Percentiles rank a stretch among this genome's conserved stretches.
Conservation (phyloP, 73 alveolate genomes). For the Paramecium sonneborni region DNA sequence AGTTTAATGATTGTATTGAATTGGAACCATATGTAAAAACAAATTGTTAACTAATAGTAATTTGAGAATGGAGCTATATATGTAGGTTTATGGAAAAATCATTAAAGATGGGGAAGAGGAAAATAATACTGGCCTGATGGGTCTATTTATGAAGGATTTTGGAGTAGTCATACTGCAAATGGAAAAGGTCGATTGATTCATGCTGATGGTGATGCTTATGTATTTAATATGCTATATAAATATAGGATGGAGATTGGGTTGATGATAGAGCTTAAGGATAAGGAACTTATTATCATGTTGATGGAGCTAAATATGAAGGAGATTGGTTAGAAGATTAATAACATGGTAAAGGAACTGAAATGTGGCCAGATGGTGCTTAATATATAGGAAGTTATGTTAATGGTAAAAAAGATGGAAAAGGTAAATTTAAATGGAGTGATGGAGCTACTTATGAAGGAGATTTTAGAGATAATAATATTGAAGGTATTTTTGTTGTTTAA, state of each 20-base stretch:
- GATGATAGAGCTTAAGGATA: conserved; percentile 74
- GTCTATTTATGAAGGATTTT: conserved; percentile 80
- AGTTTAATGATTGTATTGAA: not conserved
- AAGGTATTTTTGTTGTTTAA: conserved; percentile 2
- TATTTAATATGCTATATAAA: not conserved
- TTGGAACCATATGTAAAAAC: conserved; percentile 40
- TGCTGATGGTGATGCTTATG: conserved; percentile 78
- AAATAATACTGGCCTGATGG: conserved; percentile 80
- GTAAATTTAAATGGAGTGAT: conserved; percentile 69
- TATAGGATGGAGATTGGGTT: conserved; percentile 74
- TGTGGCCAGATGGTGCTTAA: conserved; percentile 62
- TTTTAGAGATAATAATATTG: conserved; percentile 69
- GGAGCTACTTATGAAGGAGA: conserved; percentile 85
- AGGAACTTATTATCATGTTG: conserved; percentile 65
- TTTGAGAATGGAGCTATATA: conserved; percentile 68
- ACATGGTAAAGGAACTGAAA: conserved; percentile 65
- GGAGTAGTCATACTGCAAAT: conserved; percentile 78
- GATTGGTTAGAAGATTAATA: conserved; percentile 64
- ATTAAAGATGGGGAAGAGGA: conserved; percentile 78
- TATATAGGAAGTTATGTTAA: conserved; percentile 42
- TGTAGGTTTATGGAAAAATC: conserved; percentile 81
- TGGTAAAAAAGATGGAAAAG: conserved; percentile 63
- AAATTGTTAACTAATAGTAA: not conserved
- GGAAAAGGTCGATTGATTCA: conserved; percentile 81
- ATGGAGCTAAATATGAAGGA: conserved; percentile 66